A percentile compares a stretch with the other conserved stretches of the same genome.
Conservation (phyloP, 208 protist species). For the Trichomonas vaginalis region DNA sequence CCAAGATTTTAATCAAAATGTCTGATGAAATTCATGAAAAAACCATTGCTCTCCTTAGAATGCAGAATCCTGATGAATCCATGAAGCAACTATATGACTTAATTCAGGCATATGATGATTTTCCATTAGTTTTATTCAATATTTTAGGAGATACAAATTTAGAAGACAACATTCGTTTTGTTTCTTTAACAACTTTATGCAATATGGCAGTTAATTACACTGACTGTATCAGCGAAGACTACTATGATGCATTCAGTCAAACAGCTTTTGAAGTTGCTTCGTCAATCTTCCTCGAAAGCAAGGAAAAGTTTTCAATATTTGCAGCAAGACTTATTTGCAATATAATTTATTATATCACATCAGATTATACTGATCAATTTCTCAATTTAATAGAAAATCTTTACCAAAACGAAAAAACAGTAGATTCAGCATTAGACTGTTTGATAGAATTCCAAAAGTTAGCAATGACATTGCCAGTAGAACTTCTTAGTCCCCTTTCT, state of each 20-base stretch:
- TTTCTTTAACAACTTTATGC: neutral
- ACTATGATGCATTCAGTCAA: neutral
- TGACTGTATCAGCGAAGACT: neutral
- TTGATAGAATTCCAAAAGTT: neutral
- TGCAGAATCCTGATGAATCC: neutral
- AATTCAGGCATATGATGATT: neutral
- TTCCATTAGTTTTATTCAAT: neutral
- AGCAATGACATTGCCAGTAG: neutral
- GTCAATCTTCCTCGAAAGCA: neutral
- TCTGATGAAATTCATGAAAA: too few relatives aligned
- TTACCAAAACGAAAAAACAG: neutral
- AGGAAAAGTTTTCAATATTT: neutral
- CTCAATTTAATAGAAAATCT: neutral
- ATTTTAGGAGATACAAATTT: neutral
- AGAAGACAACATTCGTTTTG: neutral
- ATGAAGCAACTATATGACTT: neutral
- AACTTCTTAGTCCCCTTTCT: neutral
- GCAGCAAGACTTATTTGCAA: neutral
- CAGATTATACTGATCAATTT: neutral
- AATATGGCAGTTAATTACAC: neutral
- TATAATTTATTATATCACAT: neutral
- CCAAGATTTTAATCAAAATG: too few relatives aligned
- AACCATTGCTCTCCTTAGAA: too few relatives aligned
- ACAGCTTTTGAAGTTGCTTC: neutral
- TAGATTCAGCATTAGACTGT: neutral